A percentile compares a stretch with the other conserved stretches of the same genome.
phyloP scores from a whole-genome alignment of 768 basidiomycete genomes.

The Nevesoporus exiguus region DNA sequence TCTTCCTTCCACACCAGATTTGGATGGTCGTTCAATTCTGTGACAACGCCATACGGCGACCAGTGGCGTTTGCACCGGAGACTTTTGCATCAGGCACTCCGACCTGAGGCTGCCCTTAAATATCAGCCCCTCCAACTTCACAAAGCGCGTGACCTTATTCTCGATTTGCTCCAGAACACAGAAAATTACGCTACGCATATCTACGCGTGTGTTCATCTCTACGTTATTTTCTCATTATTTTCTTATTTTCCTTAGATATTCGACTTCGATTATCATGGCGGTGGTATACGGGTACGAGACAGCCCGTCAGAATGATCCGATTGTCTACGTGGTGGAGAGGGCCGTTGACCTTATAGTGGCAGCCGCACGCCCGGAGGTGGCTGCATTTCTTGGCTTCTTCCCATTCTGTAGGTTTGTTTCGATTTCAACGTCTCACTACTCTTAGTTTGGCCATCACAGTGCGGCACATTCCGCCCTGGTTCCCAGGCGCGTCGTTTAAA shows the following conservation, averaged over 20 bases:
- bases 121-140: conserved; percentile 25
- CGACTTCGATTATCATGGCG: conserved; percentile 29
- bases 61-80: conserved; percentile 30
- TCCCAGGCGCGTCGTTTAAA: conserved; percentile 39
- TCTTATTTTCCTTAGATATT: conserved; percentile 18
- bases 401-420: conserved; percentile 30
- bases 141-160: conserved; percentile 25
- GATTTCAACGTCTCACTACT: neutral
- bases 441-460: conserved; percentile 20
- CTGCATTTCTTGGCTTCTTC: conserved; percentile 36
- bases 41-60: conserved; percentile 26
- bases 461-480: conserved; percentile 37
- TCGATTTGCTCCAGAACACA: conserved; percentile 23
- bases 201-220: conserved; percentile 22
- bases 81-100: conserved; percentile 29
- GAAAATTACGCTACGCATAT: conserved; percentile 18
- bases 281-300: conserved; percentile 30
- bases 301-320: conserved; percentile 23
- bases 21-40: conserved; percentile 30
- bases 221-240: too few species aligned
- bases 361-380: conserved; percentile 27
- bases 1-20: conserved; percentile 13
- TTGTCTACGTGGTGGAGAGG: conserved; percentile 24
- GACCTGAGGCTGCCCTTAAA: conserved; percentile 14
- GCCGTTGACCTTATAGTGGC: conserved; percentile 20